Evolutionary conservation across 2,329 filamentous ascomycete genomes (phyloP).

Genomic region (Calonectria henricotiae): DNA sequence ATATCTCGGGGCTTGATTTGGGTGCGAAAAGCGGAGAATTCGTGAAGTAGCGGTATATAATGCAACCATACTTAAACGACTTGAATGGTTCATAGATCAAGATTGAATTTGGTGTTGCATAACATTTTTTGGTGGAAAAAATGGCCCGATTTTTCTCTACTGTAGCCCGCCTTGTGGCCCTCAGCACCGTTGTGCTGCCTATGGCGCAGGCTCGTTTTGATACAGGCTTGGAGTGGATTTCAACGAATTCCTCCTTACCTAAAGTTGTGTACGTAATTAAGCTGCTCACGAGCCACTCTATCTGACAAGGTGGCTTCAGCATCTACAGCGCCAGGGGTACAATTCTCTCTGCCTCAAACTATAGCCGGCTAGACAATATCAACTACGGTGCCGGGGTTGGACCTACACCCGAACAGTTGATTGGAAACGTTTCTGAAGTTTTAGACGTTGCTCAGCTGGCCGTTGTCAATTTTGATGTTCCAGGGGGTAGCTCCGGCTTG

Average conservation of each 20-base stretch:
- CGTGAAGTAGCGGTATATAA: background rate
- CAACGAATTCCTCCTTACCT: constrained; percentile 49
- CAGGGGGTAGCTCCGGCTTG: constrained; percentile 52
- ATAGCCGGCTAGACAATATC: constrained; percentile 56
- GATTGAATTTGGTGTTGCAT: background rate
- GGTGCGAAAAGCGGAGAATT: constrained; percentile 5
- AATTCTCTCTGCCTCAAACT: constrained; percentile 57
- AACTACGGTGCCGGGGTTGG: constrained; percentile 52
- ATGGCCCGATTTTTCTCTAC: constrained; percentile 13
- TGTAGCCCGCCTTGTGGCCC: background rate
- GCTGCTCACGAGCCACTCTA: background rate
- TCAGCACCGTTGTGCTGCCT: constrained; percentile 25
- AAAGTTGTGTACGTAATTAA: constrained; percentile 50
- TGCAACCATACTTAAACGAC: background rate
- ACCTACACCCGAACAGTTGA: constrained; percentile 51
- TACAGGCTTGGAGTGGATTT: constrained; percentile 48
- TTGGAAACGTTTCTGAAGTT: constrained; percentile 55
- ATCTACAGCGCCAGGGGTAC: constrained; percentile 52
- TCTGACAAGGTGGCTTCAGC: constrained; percentile 24
- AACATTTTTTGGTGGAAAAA: background rate
- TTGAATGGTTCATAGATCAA: background rate
- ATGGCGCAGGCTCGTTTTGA: constrained; percentile 28
- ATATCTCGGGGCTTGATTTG: constrained; percentile 17
- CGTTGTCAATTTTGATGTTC: constrained; percentile 49
- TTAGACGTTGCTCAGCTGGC: constrained; percentile 55